These are phyloP conservation scores for Globisporangium orthogonon DNA, from an alignment of 352 stramenopile genomes.

Conservation along the genomic window DNA sequence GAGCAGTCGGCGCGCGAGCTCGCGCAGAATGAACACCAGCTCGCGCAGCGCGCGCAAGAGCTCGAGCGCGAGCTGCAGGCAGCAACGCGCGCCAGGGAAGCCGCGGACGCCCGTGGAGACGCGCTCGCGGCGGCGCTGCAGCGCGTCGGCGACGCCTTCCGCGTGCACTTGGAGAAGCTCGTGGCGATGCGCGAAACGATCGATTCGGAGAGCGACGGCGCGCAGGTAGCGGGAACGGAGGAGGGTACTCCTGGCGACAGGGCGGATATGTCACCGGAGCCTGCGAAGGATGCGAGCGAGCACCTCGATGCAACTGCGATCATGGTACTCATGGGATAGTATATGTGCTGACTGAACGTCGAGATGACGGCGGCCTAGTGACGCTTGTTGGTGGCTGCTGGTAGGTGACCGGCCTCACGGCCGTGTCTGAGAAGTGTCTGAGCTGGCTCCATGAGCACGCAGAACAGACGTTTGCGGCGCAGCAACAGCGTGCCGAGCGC, in stretches of 20 bases:
- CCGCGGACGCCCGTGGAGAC: conserved; percentile 9
- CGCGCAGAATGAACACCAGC: conserved; percentile 21
- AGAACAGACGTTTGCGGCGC: conserved; percentile 30
- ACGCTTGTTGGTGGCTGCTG: not conserved
- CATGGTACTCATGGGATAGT: conserved; percentile 5
- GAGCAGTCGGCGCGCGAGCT: conserved; percentile 33
- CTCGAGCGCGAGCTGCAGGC: conserved; percentile 24
- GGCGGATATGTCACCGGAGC: not conserved
- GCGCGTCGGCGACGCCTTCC: conserved; percentile 41
- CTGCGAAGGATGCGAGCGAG: not conserved
- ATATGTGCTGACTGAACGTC: not conserved
- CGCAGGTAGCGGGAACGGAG: not conserved
- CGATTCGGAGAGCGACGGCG: conserved; percentile 13
- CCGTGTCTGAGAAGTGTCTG: conserved; percentile 44
- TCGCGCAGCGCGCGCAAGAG: conserved; percentile 20
- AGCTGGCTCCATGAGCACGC: conserved; percentile 49
- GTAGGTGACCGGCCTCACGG: conserved; percentile 34
- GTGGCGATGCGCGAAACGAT: conserved; percentile 48
- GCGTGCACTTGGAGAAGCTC: conserved; percentile 47
- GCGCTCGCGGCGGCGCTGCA: conserved; percentile 27
- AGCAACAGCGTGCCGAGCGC: conserved; percentile 35
- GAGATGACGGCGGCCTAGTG: not conserved
- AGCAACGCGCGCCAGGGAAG: conserved; percentile 15
- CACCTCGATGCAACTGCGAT: conserved; percentile 3
- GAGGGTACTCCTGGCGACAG: not conserved